phyloP scores from a whole-genome alignment of 345 rosid species.

The Syzygium aqueum region DNA sequence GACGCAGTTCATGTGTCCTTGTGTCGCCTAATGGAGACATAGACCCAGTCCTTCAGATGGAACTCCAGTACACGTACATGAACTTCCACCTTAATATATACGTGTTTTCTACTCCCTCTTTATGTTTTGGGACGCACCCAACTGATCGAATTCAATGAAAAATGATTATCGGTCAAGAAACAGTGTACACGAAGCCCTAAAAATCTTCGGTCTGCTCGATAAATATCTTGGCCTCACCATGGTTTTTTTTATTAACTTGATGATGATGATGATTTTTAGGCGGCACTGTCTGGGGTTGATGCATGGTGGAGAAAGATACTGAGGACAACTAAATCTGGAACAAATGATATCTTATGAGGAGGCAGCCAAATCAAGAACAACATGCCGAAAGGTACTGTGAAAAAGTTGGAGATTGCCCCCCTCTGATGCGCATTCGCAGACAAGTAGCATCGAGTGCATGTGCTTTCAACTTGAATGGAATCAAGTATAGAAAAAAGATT shows the following conservation, averaged over 20 bases:
- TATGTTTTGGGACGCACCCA: neutral
- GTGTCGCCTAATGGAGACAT: neutral
- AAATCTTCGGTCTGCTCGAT: slow-evolving; percentile 66
- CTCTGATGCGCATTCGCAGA: neutral
- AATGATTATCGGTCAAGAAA: slow-evolving; percentile 22
- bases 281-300: neutral
- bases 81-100: neutral
- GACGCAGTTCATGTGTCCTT: neutral
- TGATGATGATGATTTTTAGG: neutral
- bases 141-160: slow-evolving; percentile 55
- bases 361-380: neutral
- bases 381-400: neutral
- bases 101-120: neutral
- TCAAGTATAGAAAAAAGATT: neutral
- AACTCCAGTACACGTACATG: neutral
- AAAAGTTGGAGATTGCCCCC: neutral
- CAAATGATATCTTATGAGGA: neutral
- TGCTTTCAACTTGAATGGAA: neutral
- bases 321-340: neutral
- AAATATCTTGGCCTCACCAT: slow-evolving; percentile 21
- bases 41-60: neutral
- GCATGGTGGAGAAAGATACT: neutral
- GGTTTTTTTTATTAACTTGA: neutral
- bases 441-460: neutral
- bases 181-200: slow-evolving; percentile 40